Evolutionary conservation across 108 stramenopile genomes (phyloP).

Genomic region (Parmales sp.): DNA sequence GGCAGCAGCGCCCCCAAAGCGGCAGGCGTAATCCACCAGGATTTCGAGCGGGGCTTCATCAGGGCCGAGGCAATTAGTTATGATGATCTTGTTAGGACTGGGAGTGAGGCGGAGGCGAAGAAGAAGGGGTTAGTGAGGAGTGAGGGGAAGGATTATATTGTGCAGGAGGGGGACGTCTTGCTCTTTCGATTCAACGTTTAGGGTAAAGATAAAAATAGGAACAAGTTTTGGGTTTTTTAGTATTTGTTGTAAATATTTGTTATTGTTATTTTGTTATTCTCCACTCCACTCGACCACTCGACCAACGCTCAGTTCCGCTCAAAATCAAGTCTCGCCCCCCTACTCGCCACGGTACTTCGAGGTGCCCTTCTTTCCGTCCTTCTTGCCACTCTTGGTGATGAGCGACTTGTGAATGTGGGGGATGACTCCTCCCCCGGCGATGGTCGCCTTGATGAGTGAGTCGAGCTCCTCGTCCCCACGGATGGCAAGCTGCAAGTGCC

Average conservation of each 20-base stretch:
- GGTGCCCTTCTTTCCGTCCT: conserved; percentile 13
- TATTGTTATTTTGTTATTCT: too few species aligned
- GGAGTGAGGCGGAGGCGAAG: conserved; percentile 83
- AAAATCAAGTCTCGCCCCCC: neutral
- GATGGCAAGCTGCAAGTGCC: conserved; percentile 97
- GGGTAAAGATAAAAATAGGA: neutral
- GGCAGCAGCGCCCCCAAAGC: conserved; percentile 93
- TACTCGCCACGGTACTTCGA: conserved; percentile 16
- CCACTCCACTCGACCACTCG: too few species aligned
- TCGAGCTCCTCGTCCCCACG: conserved; percentile 97
- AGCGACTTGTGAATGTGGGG: conserved; percentile 99
- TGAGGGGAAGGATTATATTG: conserved; percentile 97
- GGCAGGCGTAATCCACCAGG: conserved; percentile 95
- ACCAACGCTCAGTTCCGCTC: too few species aligned
- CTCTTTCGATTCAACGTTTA: conserved; percentile 96
- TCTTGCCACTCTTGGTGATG: conserved; percentile 34
- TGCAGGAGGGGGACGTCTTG: conserved; percentile 95
- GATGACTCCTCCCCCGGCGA: conserved; percentile 99
- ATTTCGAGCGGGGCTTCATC: conserved; percentile 97
- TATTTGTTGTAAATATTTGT: too few species aligned
- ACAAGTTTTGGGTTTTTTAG: neutral
- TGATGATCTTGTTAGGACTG: conserved; percentile 74
- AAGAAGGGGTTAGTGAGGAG: conserved; percentile 73
- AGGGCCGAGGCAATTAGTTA: conserved; percentile 92
- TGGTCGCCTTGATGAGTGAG: conserved; percentile 97